phyloP scores from a whole-genome alignment of 208 protist genomes.

The Wallacemonas sp. region DNA sequence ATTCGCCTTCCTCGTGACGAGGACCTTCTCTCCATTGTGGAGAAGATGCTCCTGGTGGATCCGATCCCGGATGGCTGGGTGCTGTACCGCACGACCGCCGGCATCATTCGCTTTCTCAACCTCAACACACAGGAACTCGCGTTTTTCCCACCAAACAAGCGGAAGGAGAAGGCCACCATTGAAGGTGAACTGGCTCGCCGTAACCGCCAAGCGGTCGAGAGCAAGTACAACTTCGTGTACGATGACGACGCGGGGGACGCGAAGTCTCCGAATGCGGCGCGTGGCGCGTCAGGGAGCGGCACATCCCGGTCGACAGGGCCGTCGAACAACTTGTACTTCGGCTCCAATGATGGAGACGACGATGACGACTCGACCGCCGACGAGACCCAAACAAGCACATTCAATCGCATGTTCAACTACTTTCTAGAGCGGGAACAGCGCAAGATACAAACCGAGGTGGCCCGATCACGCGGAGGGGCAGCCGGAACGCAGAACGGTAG shows the following conservation, averaged over 20 bases:
- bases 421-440: conserved; percentile 64
- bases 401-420: conserved; percentile 61
- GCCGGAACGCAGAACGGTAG: not conserved
- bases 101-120: conserved; percentile 88
- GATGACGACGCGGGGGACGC: conserved; percentile 42
- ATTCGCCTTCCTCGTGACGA: conserved; percentile 83
- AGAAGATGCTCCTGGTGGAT: conserved; percentile 85
- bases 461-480: conserved; percentile 23
- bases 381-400: conserved; percentile 44
- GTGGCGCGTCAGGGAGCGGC: not conserved
- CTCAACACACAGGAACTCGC: conserved; percentile 88
- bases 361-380: conserved; percentile 20
- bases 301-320: not conserved
- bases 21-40: conserved; percentile 76
- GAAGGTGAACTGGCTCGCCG: conserved; percentile 63
- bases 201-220: conserved; percentile 74
- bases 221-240: conserved; percentile 71
- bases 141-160: conserved; percentile 80
- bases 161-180: conserved; percentile 64
- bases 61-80: conserved; percentile 87
- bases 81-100: conserved; percentile 83
- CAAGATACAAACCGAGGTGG: conserved; percentile 57
- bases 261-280: conserved; percentile 2
- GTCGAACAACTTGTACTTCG: conserved; percentile 12
- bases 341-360: conserved; percentile 22